Conservation (phyloP, 768 basidiomycete genomes). For the Termitomyces sp. region DNA sequence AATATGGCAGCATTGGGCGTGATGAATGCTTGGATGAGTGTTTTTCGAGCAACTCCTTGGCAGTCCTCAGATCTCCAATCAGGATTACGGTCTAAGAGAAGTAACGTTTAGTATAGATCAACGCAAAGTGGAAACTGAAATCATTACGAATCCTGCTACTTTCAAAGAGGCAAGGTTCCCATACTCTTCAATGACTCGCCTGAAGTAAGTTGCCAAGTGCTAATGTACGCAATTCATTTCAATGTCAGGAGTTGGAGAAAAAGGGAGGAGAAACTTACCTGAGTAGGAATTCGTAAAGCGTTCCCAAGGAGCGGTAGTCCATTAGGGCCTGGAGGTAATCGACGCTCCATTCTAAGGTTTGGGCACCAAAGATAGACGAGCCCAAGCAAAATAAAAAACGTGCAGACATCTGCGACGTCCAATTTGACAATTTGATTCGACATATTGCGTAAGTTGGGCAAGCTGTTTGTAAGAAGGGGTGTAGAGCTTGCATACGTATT, state of each 20-base stretch:
- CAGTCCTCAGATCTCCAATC: background rate
- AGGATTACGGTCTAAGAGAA: background rate
- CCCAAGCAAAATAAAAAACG: background rate
- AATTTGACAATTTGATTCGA: background rate
- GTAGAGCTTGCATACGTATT: background rate
- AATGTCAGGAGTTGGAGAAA: background rate
- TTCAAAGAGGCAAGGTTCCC: background rate
- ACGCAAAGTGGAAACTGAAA: background rate
- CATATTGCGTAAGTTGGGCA: background rate
- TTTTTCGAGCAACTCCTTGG: background rate
- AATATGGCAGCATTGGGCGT: background rate
- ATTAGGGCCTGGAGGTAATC: background rate
- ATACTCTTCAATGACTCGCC: background rate
- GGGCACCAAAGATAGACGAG: background rate
- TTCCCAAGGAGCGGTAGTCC: background rate
- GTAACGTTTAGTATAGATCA: background rate
- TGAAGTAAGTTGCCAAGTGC: background rate
- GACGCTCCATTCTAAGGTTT: background rate
- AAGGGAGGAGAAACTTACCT: background rate
- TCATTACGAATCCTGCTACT: background rate
- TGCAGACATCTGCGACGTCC: background rate
- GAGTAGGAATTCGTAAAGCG: background rate
- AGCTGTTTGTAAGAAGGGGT: background rate
- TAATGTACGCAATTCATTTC: background rate
- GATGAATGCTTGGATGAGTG: background rate